A percentile compares a stretch with the other conserved stretches of the same genome.
These are phyloP conservation scores for Talaromyces marneffei DNA, from an alignment of 2,329 filamentous ascomycete genomes.

Conservation along the genomic window DNA sequence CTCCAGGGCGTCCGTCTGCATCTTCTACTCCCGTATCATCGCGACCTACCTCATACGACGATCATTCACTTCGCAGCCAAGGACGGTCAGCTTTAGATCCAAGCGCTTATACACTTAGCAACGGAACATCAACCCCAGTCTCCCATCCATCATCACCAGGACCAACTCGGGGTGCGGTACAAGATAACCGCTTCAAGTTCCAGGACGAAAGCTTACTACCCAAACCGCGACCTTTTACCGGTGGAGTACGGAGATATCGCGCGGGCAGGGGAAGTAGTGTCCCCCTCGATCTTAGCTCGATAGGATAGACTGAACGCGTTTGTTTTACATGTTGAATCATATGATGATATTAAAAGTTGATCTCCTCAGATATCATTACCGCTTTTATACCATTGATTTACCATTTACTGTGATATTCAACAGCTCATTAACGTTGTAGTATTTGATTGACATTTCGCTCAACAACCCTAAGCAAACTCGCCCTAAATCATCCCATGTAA, in stretches of 20 bases:
- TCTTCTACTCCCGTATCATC: conserved; percentile 37
- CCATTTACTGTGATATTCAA: background rate
- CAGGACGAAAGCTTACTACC: conserved; percentile 75
- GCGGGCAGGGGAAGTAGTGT: conserved; percentile 92
- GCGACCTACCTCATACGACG: conserved; percentile 18
- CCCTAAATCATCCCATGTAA: background rate
- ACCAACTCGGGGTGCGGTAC: conserved; percentile 49
- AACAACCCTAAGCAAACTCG: background rate
- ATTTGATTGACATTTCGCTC: background rate
- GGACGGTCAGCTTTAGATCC: conserved; percentile 64
- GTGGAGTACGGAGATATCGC: conserved; percentile 71
- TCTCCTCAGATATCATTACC: background rate
- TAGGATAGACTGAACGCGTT: conserved; percentile 23
- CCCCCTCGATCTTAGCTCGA: conserved; percentile 66
- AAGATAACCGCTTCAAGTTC: conserved; percentile 81
- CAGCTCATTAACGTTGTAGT: background rate
- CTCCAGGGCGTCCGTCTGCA: conserved; percentile 41
- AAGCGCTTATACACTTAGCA: conserved; percentile 68
- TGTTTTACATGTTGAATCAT: background rate
- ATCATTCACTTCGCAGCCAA: conserved; percentile 39
- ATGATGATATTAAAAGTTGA: background rate
- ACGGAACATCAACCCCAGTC: conserved; percentile 44
- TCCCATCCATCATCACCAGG: conserved; percentile 21
- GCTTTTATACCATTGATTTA: background rate
- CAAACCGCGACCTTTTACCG: conserved; percentile 73